These are phyloP conservation scores for Quillaja saponaria DNA, from an alignment of 306 rosid species.

Conservation along the genomic window DNA sequence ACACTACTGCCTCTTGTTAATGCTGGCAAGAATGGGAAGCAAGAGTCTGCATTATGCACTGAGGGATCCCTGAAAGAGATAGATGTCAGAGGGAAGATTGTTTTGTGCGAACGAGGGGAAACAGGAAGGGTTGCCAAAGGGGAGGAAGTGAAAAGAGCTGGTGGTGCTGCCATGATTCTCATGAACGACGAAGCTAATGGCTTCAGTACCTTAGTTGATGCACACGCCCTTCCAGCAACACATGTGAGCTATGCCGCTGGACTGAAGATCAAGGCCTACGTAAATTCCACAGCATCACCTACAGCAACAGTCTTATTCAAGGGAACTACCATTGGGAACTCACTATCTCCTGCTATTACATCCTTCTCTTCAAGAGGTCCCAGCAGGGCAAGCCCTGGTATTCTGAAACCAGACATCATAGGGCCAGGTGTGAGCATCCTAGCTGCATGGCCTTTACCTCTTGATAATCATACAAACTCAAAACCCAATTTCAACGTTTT, in stretches of 20 bases:
- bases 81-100: slow-evolving; percentile 53
- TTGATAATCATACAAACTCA: slow-evolving; percentile 39
- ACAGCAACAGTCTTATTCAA: slow-evolving; percentile 59
- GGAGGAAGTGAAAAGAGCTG: slow-evolving; percentile 58
- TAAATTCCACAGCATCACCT: slow-evolving; percentile 58
- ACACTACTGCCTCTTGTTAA: slow-evolving; percentile 44
- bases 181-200: slow-evolving; percentile 46
- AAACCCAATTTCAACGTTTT: slow-evolving; percentile 54
- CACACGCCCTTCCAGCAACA: slow-evolving; percentile 63
- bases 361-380: slow-evolving; percentile 85
- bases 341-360: slow-evolving; percentile 50
- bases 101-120: slow-evolving; percentile 69
- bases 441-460: slow-evolving; percentile 70
- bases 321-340: slow-evolving; percentile 56
- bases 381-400: slow-evolving; percentile 62
- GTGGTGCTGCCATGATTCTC: slow-evolving; percentile 72
- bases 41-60: slow-evolving; percentile 48
- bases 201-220: slow-evolving; percentile 53
- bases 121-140: slow-evolving; percentile 57
- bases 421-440: slow-evolving; percentile 68
- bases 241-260: slow-evolving; percentile 63
- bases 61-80: slow-evolving; percentile 45
- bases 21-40: slow-evolving; percentile 55
- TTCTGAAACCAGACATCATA: slow-evolving; percentile 71
- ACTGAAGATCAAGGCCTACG: slow-evolving; percentile 51